Base-by-base conservation (phyloP, 192 early-diverging fungal species). In the Paraglomus brasilianum region DNA sequence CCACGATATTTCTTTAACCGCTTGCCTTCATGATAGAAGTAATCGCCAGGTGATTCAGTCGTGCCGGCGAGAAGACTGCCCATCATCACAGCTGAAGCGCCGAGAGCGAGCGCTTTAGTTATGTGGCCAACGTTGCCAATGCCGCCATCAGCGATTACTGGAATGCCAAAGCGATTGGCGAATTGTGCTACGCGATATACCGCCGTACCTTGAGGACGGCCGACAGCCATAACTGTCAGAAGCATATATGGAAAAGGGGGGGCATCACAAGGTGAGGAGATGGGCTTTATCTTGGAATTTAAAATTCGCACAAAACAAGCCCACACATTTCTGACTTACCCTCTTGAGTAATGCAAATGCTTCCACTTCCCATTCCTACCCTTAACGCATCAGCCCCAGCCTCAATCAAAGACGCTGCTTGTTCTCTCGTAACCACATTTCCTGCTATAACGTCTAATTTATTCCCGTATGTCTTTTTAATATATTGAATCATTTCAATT, bases 1-100 rank as follows among this genome's bases (percentile, higher is more conserved):
- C 97, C 97, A 70, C 97, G 94, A 88, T 98, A 98, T 83, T 92
- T 93, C 82, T 98, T 98, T 72, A 98, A 78, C 48, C 95, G 89
- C 83, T 96, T 88, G 65, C 97, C 97, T 48, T 98, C 94, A 74
- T 94, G 88, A 88, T 95, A 98, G 75, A 94, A 98, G 90, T 96
- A 98, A 66, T 95, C 95, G 51, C 97, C 97, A 41, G 97, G 97
- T 22, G 94, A 89, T 79, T 98, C 97, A 50, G 89, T 83, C 17
- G 94, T 96, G 38, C 97, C 97, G 41, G 97, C 97, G 62, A 98
- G 84, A 46, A 98, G 86, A 62, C 89, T 87, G 39, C 97, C 97
- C 97, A 98, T 98, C 97, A 98, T 98, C 58, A 96, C 97, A 63
- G 85, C 92, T n/a, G 91, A 92, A 14, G 97, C 95, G 51, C 97